Evolutionary conservation across 129 eudicot genomes (phyloP).

Genomic region (Deinandra increscens): DNA sequence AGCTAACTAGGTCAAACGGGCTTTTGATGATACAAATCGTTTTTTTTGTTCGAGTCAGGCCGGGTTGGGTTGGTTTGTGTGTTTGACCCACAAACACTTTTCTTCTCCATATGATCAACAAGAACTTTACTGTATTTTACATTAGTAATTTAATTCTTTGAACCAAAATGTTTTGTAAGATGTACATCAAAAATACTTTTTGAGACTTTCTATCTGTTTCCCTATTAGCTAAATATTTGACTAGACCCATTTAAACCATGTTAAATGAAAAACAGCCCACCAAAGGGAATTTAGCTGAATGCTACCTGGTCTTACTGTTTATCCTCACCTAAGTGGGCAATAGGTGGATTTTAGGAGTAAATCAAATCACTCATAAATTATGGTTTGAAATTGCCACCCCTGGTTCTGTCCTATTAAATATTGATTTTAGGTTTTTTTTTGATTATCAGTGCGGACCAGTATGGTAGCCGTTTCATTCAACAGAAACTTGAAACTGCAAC

Average conservation of each 20-base stretch:
- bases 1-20: no score
- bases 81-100: neutral
- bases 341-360: no score
- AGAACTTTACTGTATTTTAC: neutral
- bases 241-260: neutral
- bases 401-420: neutral
- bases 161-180: neutral
- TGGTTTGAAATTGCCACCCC: neutral
- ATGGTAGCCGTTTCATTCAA: slow-evolving; percentile 93
- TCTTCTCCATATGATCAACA: neutral
- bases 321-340: no score
- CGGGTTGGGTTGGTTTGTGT: neutral
- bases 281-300: no score
- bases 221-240: neutral
- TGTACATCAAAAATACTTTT: neutral
- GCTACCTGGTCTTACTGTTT: no score
- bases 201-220: neutral
- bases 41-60: no score
- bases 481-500: slow-evolving; percentile 95
- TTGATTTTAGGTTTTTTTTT: neutral
- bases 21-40: no score
- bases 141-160: no score
- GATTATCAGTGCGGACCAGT: slow-evolving; percentile 75
- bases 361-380: neutral
- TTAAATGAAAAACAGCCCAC: neutral